phyloP scores from a whole-genome alignment of 306 rosid species.

The cucumber (Cucumis sativus) region DNA sequence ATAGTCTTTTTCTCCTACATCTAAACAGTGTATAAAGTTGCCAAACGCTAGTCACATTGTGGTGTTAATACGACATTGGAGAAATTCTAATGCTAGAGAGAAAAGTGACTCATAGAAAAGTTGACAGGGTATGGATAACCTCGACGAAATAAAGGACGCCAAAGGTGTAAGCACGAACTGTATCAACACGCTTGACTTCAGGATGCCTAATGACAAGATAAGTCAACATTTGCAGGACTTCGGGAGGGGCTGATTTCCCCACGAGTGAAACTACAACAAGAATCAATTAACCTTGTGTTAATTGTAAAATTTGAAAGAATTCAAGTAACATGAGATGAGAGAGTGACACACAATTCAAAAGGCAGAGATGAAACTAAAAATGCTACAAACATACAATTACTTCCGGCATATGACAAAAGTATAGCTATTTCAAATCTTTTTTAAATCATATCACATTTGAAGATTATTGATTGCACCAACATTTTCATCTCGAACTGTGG shows the following conservation, averaged over 20 bases:
- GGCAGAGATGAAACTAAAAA: not conserved
- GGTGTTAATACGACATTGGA: not conserved
- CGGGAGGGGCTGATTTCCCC: constrained; percentile 94
- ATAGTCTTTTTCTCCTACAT: not conserved
- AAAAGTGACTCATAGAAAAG: not conserved
- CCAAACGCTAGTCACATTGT: not conserved
- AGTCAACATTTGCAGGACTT: constrained; percentile 73
- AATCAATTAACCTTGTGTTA: not conserved
- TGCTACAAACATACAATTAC: not conserved
- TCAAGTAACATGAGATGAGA: not conserved
- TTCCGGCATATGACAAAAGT: not conserved
- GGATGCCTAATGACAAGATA: constrained; percentile 71
- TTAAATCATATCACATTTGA: not conserved
- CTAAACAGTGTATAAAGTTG: not conserved
- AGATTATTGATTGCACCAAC: not conserved
- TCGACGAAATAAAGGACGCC: constrained; percentile 95
- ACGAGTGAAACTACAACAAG: constrained; percentile 58
- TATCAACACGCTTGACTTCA: constrained; percentile 62
- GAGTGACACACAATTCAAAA: not conserved
- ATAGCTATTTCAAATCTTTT: not conserved
- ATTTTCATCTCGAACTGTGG: not conserved
- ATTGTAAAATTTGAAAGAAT: not conserved
- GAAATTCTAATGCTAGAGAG: not conserved
- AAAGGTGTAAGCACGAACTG: constrained; percentile 94
- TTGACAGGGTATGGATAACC: constrained; percentile 27